phyloP scores from a whole-genome alignment of 495 filamentous ascomycete genomes.

The Neurospora pannonica region DNA sequence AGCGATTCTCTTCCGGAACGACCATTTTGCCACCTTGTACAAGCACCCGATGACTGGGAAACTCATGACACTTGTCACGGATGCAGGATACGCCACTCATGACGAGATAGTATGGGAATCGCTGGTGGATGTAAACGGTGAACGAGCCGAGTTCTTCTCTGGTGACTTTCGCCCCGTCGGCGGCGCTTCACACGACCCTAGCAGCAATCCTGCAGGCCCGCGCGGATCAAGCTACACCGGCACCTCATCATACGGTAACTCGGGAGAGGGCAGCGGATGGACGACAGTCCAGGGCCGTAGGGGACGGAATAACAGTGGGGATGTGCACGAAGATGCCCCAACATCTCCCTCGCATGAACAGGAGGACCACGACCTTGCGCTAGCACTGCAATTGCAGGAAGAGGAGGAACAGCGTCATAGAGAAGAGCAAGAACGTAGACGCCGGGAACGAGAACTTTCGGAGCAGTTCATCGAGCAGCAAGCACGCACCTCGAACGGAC shows the following conservation, averaged over 20 bases:
- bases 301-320: slow-evolving; percentile 17
- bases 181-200: slow-evolving; percentile 27
- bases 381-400: slow-evolving; percentile 74
- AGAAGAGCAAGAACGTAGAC: slow-evolving; percentile 35
- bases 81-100: slow-evolving; percentile 78
- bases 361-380: slow-evolving; percentile 69
- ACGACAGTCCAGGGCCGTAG: slow-evolving; percentile 37
- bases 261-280: slow-evolving; percentile 34
- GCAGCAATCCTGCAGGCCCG: slow-evolving; percentile 5
- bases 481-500: slow-evolving; percentile 13
- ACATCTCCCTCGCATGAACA: slow-evolving; percentile 43
- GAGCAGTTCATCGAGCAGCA: slow-evolving; percentile 52
- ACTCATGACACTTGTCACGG: slow-evolving; percentile 77
- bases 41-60: slow-evolving; percentile 61
- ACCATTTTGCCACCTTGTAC: slow-evolving; percentile 91
- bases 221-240: background rate
- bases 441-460: slow-evolving; percentile 38
- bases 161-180: slow-evolving; percentile 87
- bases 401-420: slow-evolving; percentile 66
- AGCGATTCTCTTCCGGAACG: slow-evolving; percentile 89
- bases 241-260: background rate
- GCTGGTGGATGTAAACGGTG: slow-evolving; percentile 79
- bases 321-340: slow-evolving; percentile 18
- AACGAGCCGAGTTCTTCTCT: slow-evolving; percentile 70
- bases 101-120: slow-evolving; percentile 96